Conservation (phyloP, 768 basidiomycete species). For the Ramaria sp. region DNA sequence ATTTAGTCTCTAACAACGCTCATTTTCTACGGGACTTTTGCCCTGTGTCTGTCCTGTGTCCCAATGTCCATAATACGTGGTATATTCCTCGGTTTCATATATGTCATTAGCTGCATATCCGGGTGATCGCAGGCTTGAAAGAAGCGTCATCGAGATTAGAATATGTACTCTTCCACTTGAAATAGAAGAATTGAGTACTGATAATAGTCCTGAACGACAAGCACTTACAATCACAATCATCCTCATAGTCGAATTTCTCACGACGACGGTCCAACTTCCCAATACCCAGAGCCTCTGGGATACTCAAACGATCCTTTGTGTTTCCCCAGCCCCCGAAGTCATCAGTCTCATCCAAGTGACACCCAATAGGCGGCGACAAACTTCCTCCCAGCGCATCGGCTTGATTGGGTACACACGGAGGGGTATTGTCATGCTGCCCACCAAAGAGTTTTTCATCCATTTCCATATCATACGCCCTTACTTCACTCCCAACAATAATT, state of each 20-base stretch:
- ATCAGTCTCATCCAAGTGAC: constrained; percentile 11
- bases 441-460: neutral
- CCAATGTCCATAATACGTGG: too few relatives aligned
- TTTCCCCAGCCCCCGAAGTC: constrained; percentile 19
- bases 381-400: neutral
- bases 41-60: too few relatives aligned
- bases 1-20: too few relatives aligned
- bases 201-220: too few relatives aligned
- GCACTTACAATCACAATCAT: neutral
- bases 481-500: constrained; percentile 1
- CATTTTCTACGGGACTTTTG: too few relatives aligned
- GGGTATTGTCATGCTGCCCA: neutral
- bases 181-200: too few relatives aligned
- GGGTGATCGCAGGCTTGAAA: too few relatives aligned
- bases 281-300: constrained; percentile 14
- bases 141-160: too few relatives aligned
- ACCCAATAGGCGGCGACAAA: constrained; percentile 12
- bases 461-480: neutral
- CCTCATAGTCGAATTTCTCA: constrained; percentile 19
- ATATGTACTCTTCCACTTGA: too few relatives aligned
- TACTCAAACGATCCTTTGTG: constrained; percentile 2
- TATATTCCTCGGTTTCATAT: too few relatives aligned
- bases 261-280: constrained; percentile 16
- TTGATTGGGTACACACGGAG: neutral
- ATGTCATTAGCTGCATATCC: too few relatives aligned